Evolutionary conservation across 2,329 filamentous ascomycete genomes (phyloP), one percentile per base, ranked within the genome.

Genomic region (Lasiodiplodia sp.): DNA sequence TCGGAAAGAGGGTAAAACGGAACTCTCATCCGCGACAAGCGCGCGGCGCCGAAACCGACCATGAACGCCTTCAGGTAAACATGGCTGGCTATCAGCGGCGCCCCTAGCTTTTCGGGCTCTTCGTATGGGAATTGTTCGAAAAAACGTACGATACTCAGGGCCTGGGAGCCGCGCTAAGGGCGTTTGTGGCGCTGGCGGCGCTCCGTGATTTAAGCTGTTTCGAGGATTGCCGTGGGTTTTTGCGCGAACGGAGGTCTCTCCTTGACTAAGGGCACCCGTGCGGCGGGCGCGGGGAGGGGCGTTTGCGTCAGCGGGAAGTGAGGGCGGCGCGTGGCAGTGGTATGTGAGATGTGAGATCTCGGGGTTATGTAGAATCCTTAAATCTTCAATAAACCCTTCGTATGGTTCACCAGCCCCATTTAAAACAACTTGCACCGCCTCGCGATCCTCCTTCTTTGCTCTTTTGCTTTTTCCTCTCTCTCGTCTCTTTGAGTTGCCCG

Each of bases 121-220:
- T 34, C 31, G 2, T 11, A 10, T 47, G 44, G 18, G 44, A 21
- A 34, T 2, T 21, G n/a, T 11, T 21, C 7, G 44, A 21, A 49
- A 49, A 64, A 64, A 64, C 60, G 60, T 64, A 64, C 60, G 60
- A 64, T 64, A 28, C 38, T 34, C 23, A 31, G 37, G 44, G 14
- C 44, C 18, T 8, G n/a, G 44, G 44, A 47, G 44, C 44, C 44
- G 44, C 60, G 60, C 60, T 64, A 64, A 47, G 25, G 40, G 25
- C 23, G 40, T 49, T 62, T 49, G 58, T 62, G 58, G 58, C 58
- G 38, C 38, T 47, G 44, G 44, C 44, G 31, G 44, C 44, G n/a
- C 44, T 47, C 44, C 18, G 25, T 34, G 40, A 62, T 62, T 62
- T 49, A 34, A n/a, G 58, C 28, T 21, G 47, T 62, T 28, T 25